Conservation (phyloP, 345 rosid species). For the Brassica carinata region DNA sequence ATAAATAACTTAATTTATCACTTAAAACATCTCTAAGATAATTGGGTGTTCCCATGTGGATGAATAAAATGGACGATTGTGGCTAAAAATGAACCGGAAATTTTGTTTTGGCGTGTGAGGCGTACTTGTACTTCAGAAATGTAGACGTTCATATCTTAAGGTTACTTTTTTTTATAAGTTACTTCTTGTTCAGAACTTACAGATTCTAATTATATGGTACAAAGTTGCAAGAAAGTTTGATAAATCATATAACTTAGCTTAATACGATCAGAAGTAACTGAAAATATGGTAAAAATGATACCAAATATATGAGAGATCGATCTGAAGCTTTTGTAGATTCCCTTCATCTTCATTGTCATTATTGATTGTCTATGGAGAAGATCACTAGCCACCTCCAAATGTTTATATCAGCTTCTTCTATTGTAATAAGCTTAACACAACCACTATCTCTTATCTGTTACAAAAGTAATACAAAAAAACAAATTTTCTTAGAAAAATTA, state of each 20-base stretch:
- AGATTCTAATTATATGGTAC: not conserved
- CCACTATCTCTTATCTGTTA: conserved; percentile 6
- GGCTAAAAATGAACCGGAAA: not conserved
- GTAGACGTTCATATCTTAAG: not conserved
- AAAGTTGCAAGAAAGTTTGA: not conserved
- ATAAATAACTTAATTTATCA: not conserved
- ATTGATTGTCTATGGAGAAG: conserved; percentile 17
- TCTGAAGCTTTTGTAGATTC: conserved; percentile 86
- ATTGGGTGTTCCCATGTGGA: not conserved
- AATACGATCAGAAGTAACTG: not conserved
- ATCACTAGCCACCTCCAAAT: conserved; percentile 33
- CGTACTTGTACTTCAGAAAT: not conserved
- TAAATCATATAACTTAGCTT: not conserved
- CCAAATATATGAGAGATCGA: conserved; percentile 85
- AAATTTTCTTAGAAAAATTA: not conserved
- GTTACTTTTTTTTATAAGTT: not conserved
- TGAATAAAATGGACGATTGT: conserved; percentile 9
- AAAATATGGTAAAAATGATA: conserved; percentile 20
- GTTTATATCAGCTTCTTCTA: not conserved
- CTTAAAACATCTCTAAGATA: not conserved
- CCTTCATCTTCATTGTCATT: conserved; percentile 88
- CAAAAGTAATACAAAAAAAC: not conserved
- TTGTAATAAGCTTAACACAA: conserved; percentile 1
- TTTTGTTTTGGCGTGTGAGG: not conserved
- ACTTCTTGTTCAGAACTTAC: not conserved